Base-by-base conservation (phyloP, 148 eudicot genomes). In the Silene uniflora region DNA sequence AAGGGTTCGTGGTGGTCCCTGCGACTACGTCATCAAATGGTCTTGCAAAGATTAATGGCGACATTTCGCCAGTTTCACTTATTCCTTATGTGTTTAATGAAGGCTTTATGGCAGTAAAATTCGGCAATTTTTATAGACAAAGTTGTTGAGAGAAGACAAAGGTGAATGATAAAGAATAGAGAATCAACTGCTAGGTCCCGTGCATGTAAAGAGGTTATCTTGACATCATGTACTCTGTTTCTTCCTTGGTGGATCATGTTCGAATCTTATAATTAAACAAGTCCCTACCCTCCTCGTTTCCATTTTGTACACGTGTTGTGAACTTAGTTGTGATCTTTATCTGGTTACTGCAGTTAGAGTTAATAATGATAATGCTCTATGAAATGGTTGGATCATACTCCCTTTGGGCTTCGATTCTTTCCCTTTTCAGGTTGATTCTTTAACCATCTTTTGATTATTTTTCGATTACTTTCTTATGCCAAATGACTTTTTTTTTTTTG, bases 151-250 rank as follows among this genome's bases (percentile, higher is more conserved):
- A 88, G 98, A 82, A 83, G 96, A 77, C 97, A 90, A 75, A 88
- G 90, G 76, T 87, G 97, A 46, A 95, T 90, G 97, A 90, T 95
- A 27, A 95, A 92, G 82, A 95, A 92, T 73, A 80, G 97, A 75
- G 98, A 95, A 62, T 95, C 98, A 16, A 97, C 98, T 81, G 97
- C 98, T 52, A 88, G 97, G 79, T 95, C 97, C 70, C 85, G 98
- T 62, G 97, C 97, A 69, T 95, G 97, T 73, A 95, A 95, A 79
- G 93, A 95, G 98, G 98, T 92, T 70, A 82, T 54, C 58, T 23
- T 46, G 60, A n/a, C n/a, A n/a, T n/a, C n/a, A n/a, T 64, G 62
- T 54, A 27, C 7, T 27, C 21, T 49, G 11, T 21, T 27, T 63
- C 25, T 42, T 42, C 29, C n/a, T 62, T 10, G 60, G 17, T 22